Evolutionary conservation across 495 filamentous ascomycete species (phyloP).

Genomic region (Saxophila tyrrhenica): DNA sequence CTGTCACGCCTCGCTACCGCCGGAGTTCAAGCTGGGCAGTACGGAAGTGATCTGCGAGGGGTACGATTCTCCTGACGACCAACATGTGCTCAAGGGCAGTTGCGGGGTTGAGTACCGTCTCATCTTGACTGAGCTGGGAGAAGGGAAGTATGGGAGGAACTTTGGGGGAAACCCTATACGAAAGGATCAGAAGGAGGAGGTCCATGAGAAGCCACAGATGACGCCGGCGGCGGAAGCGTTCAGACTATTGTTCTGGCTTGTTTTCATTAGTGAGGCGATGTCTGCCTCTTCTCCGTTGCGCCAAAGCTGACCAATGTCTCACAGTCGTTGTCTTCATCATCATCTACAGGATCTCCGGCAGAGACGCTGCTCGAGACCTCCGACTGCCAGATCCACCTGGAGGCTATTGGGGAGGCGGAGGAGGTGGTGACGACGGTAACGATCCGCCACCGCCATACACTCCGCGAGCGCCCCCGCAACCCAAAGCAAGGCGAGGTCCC

Average conservation of each 20-base stretch:
- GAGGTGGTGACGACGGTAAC: conserved; percentile 38
- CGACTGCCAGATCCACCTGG: background rate
- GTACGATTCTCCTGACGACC: conserved; percentile 62
- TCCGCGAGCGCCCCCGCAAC: conserved; percentile 30
- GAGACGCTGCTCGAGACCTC: background rate
- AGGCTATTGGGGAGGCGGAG: conserved; percentile 29
- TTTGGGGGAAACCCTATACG: no score
- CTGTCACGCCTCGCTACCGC: conserved; percentile 66
- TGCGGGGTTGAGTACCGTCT: conserved; percentile 91
- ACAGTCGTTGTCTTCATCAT: conserved; percentile 8
- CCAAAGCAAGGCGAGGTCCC: conserved; percentile 23
- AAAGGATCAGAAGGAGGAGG: background rate
- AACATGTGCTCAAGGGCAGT: conserved; percentile 73
- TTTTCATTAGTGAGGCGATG: conserved; percentile 11
- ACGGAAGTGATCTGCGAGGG: conserved; percentile 94
- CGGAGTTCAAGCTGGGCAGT: conserved; percentile 74
- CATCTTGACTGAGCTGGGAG: conserved; percentile 67
- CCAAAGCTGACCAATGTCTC: background rate
- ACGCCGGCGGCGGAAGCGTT: background rate
- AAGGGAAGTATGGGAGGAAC: conserved; percentile 44
- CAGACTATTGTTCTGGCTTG: conserved; percentile 9
- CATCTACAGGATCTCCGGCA: conserved; percentile 9
- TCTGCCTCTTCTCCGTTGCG: background rate
- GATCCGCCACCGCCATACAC: conserved; percentile 53
- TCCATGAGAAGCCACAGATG: background rate